These are phyloP conservation scores for Dorcoceras hygrometricum DNA, from an alignment of 257 asterid genomes.

Conservation along the genomic window DNA sequence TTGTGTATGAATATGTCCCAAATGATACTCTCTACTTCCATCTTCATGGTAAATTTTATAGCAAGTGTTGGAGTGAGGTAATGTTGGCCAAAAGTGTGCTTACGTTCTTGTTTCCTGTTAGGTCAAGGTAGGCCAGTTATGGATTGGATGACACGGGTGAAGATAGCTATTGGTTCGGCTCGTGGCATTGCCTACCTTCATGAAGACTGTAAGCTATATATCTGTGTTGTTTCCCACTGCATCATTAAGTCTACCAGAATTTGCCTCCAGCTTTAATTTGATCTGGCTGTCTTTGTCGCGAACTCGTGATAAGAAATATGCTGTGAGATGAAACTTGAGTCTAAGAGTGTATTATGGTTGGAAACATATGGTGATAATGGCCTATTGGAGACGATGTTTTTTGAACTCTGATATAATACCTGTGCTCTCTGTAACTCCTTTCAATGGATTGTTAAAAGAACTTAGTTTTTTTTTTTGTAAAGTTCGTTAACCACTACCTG, in stretches of 20 bases:
- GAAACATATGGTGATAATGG: background rate
- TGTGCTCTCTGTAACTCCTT: background rate
- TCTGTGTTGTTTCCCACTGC: conserved; percentile 4
- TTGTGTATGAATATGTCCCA: conserved; percentile 78
- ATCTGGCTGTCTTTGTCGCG: conserved; percentile 8
- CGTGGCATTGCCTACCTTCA: conserved; percentile 98
- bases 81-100: conserved; percentile 11
- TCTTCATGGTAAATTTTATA: conserved; percentile 73
- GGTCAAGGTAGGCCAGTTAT: conserved; percentile 64
- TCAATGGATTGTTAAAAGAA: background rate
- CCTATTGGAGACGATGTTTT: background rate
- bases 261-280: background rate
- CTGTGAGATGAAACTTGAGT: background rate
- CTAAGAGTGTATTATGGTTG: background rate
- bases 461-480: too few relatives aligned
- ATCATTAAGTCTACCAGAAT: background rate
- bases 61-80: conserved; percentile 15
- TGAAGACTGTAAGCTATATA: conserved; percentile 81
- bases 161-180: conserved; percentile 92
- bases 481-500: background rate
- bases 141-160: conserved; percentile 84
- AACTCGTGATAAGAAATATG: conserved; percentile 5
- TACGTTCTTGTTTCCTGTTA: conserved; percentile 27
- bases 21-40: conserved; percentile 89
- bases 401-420: background rate